phyloP scores from a whole-genome alignment of 2,329 filamentous ascomycete genomes.

The Phyllosticta citrichinensis region DNA sequence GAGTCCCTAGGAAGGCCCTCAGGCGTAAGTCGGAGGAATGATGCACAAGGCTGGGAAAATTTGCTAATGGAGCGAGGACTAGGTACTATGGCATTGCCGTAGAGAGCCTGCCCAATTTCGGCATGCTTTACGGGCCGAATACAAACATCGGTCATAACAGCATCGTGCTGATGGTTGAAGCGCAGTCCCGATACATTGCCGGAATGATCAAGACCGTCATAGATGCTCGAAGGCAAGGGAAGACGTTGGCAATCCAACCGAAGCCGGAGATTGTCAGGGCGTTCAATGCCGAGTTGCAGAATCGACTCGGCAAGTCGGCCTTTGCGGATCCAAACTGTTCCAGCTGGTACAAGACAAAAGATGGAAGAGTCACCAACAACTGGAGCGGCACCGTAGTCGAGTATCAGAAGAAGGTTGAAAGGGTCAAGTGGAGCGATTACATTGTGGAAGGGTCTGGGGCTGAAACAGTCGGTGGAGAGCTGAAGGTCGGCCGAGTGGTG shows the following conservation, averaged over 20 bases:
- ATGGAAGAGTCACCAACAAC: slow-evolving; percentile 48
- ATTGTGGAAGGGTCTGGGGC: slow-evolving; percentile 23
- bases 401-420: slow-evolving; percentile 41
- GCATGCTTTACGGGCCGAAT: slow-evolving; percentile 50
- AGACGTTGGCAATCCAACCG: slow-evolving; percentile 37
- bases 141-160: slow-evolving; percentile 45
- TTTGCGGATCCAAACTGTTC: slow-evolving; percentile 47
- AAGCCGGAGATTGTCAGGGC: slow-evolving; percentile 27
- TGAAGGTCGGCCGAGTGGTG: slow-evolving; percentile 32
- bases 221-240: slow-evolving; percentile 30
- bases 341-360: slow-evolving; percentile 47
- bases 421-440: slow-evolving; percentile 38
- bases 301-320: slow-evolving; percentile 30
- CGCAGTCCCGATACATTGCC: slow-evolving; percentile 46
- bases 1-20: slow-evolving; percentile 31
- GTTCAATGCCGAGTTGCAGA: slow-evolving; percentile 41
- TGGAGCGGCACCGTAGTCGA: slow-evolving; percentile 45
- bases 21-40: neutral
- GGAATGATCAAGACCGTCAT: slow-evolving; percentile 41
- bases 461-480: slow-evolving; percentile 21
- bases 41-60: neutral
- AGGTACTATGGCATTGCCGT: slow-evolving; percentile 41
- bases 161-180: slow-evolving; percentile 54
- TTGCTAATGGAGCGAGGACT: neutral
- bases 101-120: slow-evolving; percentile 45